phyloP scores from a whole-genome alignment of 306 rosid species.

The Trifolium fragiferum region DNA sequence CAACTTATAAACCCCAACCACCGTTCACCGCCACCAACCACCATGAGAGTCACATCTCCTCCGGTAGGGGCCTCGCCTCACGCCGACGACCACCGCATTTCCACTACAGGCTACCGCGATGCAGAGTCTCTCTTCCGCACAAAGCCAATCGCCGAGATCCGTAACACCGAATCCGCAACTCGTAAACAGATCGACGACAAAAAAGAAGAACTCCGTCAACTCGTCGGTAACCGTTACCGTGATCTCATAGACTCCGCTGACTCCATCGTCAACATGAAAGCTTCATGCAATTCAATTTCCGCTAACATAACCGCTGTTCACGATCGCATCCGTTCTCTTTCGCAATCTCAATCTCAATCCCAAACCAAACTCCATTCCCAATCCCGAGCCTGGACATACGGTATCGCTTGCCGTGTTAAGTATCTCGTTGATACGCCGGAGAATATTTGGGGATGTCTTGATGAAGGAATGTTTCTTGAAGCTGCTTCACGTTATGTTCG shows the following conservation, averaged over 20 bases:
- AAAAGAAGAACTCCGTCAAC: slow-evolving; percentile 98
- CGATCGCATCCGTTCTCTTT: slow-evolving; percentile 58
- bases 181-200: slow-evolving; percentile 86
- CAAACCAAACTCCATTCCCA: slow-evolving; percentile 46
- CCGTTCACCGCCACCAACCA: slow-evolving; percentile 19
- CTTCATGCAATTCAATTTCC: slow-evolving; percentile 69
- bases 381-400: slow-evolving; percentile 64
- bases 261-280: slow-evolving; percentile 86
- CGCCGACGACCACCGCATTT: slow-evolving; percentile 50
- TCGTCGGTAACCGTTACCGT: slow-evolving; percentile 92
- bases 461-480: slow-evolving; percentile 92
- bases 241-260: slow-evolving; percentile 98
- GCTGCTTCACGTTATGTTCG: slow-evolving; percentile 83
- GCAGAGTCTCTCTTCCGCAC: slow-evolving; percentile 86
- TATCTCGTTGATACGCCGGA: slow-evolving; percentile 91
- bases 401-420: slow-evolving; percentile 88
- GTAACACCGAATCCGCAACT: slow-evolving; percentile 69
- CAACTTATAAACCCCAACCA: slow-evolving; percentile 31
- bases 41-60: slow-evolving; percentile 50
- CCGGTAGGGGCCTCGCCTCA: slow-evolving; percentile 32
- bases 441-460: slow-evolving; percentile 97
- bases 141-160: slow-evolving; percentile 85
- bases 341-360: slow-evolving; percentile 40
- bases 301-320: slow-evolving; percentile 69
- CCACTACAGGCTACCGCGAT: slow-evolving; percentile 60